Evolutionary conservation across 306 rosid genomes (phyloP).

Genomic region (Malus fusca): DNA sequence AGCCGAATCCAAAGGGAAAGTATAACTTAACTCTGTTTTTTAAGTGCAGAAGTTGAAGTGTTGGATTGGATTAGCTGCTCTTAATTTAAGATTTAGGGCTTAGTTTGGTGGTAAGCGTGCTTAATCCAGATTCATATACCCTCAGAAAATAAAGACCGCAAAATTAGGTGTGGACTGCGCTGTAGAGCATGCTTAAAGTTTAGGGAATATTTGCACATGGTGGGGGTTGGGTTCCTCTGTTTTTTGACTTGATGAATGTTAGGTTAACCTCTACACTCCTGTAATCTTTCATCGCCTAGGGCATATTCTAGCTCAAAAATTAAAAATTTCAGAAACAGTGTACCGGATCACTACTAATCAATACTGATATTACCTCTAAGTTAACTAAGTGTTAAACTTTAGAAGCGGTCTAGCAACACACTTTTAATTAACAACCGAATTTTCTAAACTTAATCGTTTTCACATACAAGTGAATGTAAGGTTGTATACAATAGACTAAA

Average conservation of each 20-base stretch:
- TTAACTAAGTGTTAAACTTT: not conserved
- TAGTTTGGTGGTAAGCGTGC: not conserved
- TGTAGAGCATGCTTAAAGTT: not conserved
- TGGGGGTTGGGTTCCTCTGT: not conserved
- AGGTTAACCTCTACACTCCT: not conserved
- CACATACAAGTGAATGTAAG: not conserved
- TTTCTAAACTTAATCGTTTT: too few relatives aligned
- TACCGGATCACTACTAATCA: not conserved
- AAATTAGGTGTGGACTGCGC: not conserved
- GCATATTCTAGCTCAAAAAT: not conserved
- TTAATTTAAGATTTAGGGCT: not conserved
- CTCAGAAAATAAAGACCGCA: not conserved
- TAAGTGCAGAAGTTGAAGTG: not conserved
- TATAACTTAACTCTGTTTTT: not conserved
- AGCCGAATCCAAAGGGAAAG: not conserved
- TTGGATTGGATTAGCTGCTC: not conserved
- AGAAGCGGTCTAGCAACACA: too few relatives aligned
- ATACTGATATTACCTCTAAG: too few relatives aligned
- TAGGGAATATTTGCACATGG: slow-evolving; percentile 15
- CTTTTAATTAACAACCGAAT: too few relatives aligned
- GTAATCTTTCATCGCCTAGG: not conserved
- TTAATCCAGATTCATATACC: not conserved
- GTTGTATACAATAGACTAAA: not conserved
- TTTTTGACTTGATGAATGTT: not conserved
- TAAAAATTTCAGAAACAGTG: rapidly evolving